A percentile compares a stretch with the other conserved stretches of the same genome.
These are phyloP conservation scores for Scheffersomyces segobiensis DNA, from an alignment of 1,139 yeast genomes.

Conservation along the genomic window DNA sequence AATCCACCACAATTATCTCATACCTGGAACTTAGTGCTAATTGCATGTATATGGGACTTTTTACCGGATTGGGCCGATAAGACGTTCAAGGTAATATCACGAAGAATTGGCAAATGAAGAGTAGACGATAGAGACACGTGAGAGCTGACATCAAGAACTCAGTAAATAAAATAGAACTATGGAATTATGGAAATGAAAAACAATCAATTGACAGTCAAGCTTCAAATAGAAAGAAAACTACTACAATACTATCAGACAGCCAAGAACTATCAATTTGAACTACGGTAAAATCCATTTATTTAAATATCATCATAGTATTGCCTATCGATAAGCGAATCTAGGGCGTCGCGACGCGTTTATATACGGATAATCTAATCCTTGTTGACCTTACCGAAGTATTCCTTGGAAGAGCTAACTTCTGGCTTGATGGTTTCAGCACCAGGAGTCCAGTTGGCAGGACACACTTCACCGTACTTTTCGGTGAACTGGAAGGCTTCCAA, in stretches of 20 bases:
- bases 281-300: neutral
- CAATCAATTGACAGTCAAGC: neutral
- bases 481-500: constrained; percentile 99
- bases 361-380: constrained; percentile 11
- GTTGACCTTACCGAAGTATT: constrained; percentile 70
- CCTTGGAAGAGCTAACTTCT: constrained; percentile 77
- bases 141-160: no score
- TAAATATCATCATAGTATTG: neutral
- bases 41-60: neutral
- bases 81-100: neutral
- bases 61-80: neutral
- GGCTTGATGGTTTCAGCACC: constrained; percentile 95
- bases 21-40: neutral
- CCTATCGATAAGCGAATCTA: neutral
- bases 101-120: no score
- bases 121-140: no score
- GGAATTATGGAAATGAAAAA: no score
- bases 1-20: neutral
- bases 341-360: neutral
- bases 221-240: no score
- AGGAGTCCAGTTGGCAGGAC: constrained; percentile 99
- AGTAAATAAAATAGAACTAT: no score
- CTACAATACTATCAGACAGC: neutral
- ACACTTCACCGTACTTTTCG: constrained; percentile 96
- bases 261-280: no score